These are phyloP conservation scores for Candida gorgasii DNA, from an alignment of 805 yeast species.

Conservation along the genomic window DNA sequence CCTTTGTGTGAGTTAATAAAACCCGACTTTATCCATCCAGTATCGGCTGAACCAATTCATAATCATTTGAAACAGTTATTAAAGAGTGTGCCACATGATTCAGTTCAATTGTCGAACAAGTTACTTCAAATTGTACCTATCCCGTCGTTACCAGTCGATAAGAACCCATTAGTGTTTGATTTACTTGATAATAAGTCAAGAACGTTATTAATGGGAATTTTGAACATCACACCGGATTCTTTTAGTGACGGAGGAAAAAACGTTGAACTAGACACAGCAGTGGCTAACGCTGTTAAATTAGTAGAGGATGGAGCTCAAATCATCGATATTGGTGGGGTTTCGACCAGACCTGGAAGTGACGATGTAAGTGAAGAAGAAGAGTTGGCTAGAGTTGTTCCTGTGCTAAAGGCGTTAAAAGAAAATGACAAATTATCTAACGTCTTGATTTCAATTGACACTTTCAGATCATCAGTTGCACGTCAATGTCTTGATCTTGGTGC, in stretches of 20 bases:
- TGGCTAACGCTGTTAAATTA: slow-evolving; percentile 50
- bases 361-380: slow-evolving; percentile 70
- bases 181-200: slow-evolving; percentile 40
- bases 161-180: slow-evolving; percentile 41
- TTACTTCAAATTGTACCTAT: slow-evolving; percentile 55
- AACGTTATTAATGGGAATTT: slow-evolving; percentile 83
- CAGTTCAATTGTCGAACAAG: slow-evolving; percentile 51
- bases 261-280: slow-evolving; percentile 38
- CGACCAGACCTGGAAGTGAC: slow-evolving; percentile 82
- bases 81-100: slow-evolving; percentile 30
- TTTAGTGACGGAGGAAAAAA: slow-evolving; percentile 83
- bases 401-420: slow-evolving; percentile 59
- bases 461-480: slow-evolving; percentile 71
- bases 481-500: slow-evolving; percentile 75
- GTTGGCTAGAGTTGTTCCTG: slow-evolving; percentile 65
- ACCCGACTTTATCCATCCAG: slow-evolving; percentile 72
- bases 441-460: slow-evolving; percentile 85
- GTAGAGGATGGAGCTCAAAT: slow-evolving; percentile 66
- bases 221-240: slow-evolving; percentile 92
- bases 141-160: slow-evolving; percentile 16
- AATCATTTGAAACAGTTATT: slow-evolving; percentile 61
- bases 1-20: slow-evolving; percentile 84
- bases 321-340: slow-evolving; percentile 91
- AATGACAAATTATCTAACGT: slow-evolving; percentile 39
- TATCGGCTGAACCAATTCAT: slow-evolving; percentile 79